Percentiles rank a stretch among this genome's conserved stretches.
Evolutionary conservation across 768 basidiomycete species (phyloP).

Genomic region (Serendipita sp.): DNA sequence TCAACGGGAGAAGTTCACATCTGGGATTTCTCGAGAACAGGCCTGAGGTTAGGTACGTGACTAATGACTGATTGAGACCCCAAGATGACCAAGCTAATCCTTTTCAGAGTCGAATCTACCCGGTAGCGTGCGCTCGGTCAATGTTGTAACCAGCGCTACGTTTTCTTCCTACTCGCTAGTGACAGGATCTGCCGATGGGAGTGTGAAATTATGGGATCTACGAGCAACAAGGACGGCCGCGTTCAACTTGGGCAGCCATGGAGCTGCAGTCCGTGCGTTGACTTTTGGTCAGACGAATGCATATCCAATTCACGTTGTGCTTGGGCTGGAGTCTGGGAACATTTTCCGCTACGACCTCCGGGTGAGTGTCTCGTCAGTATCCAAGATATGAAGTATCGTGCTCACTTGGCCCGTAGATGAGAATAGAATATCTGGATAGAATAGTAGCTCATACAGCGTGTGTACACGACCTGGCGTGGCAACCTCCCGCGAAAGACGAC

Average conservation of each 20-base stretch:
- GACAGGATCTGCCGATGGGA: neutral
- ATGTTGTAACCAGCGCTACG: neutral
- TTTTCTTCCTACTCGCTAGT: neutral
- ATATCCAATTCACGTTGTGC: neutral
- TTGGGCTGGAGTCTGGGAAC: neutral
- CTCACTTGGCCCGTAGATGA: neutral
- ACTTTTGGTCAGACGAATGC: neutral
- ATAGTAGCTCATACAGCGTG: neutral
- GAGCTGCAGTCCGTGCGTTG: neutral
- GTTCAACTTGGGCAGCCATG: neutral
- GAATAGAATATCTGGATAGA: neutral
- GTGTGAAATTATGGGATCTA: neutral
- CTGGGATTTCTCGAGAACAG: neutral
- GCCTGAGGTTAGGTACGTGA: neutral
- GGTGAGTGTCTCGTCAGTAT: neutral
- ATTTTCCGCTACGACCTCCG: neutral
- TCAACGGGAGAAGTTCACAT: neutral
- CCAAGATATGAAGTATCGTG: neutral
- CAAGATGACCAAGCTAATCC: neutral
- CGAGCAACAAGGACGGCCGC: neutral
- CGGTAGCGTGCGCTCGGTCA: neutral
- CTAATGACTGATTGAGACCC: neutral
- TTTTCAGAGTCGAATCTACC: neutral
- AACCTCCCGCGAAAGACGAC: neutral
- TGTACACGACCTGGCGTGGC: neutral